Evolutionary conservation across 768 basidiomycete genomes (phyloP).

Genomic region (Rhizopogon roseolus): DNA sequence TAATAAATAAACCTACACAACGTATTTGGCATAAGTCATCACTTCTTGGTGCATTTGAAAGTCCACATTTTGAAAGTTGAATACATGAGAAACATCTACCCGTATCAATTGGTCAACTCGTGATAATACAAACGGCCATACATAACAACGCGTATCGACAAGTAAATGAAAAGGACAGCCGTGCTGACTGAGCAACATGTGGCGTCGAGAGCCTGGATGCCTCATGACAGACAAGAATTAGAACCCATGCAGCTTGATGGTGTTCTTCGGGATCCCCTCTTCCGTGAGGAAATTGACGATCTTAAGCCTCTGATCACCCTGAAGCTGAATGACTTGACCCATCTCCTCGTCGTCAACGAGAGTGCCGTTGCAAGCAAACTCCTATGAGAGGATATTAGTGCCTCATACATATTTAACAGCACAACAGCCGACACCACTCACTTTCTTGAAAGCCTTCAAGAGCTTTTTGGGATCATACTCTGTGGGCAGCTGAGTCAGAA

Average conservation of each 20-base stretch:
- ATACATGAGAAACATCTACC: conserved; percentile 15
- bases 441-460: conserved; percentile 99
- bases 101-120: conserved; percentile 17
- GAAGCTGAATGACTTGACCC: conserved; percentile 97
- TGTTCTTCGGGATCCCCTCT: conserved; percentile 71
- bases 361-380: conserved; percentile 98
- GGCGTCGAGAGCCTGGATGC: neutral
- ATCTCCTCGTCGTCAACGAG: conserved; percentile 93
- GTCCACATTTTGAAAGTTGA: neutral
- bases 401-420: neutral
- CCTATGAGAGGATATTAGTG: conserved; percentile 39
- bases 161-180: conserved; percentile 9
- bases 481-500: conserved; percentile 27
- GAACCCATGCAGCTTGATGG: conserved; percentile 89
- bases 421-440: conserved; percentile 17
- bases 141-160: conserved; percentile 12
- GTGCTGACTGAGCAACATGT: conserved; percentile 5
- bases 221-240: conserved; percentile 30
- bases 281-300: conserved; percentile 84
- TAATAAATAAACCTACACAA: too few relatives aligned
- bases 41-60: too few relatives aligned
- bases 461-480: conserved; percentile 98
- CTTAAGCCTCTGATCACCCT: conserved; percentile 94
- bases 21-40: too few relatives aligned
- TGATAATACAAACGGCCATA: conserved; percentile 22